Base-by-base conservation (phyloP, 441 rosid genomes). In the Erysimum cheiri region DNA sequence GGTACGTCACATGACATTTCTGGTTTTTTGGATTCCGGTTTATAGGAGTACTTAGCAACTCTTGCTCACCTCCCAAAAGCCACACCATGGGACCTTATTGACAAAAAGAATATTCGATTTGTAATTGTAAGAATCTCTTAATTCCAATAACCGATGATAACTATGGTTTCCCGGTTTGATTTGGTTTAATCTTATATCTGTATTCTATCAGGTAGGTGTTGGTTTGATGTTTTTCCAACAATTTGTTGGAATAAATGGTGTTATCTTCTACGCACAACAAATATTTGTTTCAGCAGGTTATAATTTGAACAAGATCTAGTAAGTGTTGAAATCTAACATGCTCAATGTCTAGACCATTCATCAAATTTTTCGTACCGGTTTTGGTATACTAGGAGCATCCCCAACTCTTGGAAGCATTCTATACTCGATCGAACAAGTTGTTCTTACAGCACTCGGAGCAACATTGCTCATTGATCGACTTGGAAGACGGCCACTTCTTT, bases 201-300 rank as follows among this genome's bases (percentile, higher is more conserved):
- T 14, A 46, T 53, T 15, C 13, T n/a, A 54, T 26, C 67, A 74
- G 63, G 76, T 75, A 1, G 75, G 81, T 63, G 78, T 69, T 70
- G 99, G 99, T 69, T 44, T 94, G 44, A 90, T 94, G 97, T 78
- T 88, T 62, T 78, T 82, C 77, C 97, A 94, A 78, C 99, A 94
- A 72, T 82, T 84, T 43, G 97, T 96, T 43, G 99, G 99, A 80
- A 91, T 88, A 77, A 92, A 91, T 11, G 97, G 92, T 15, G 74
- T 92, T 68, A 81, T 87, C 77, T 94, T 94, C 69, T 92, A 92
- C 48, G 75, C 73, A 52, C 85, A 88, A 81, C 74, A 85, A 73
- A 92, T 86, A 56, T 87, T 92, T 5, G 96, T 83, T 78, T 80
- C 87, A 32, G 97, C 97, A 82, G 88, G 90, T 86, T 78, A 54